A percentile compares a stretch with the other conserved stretches of the same genome.
Conservation (phyloP, 2,329 filamentous ascomycete genomes). For the Rhytidhysteron rufulum region DNA sequence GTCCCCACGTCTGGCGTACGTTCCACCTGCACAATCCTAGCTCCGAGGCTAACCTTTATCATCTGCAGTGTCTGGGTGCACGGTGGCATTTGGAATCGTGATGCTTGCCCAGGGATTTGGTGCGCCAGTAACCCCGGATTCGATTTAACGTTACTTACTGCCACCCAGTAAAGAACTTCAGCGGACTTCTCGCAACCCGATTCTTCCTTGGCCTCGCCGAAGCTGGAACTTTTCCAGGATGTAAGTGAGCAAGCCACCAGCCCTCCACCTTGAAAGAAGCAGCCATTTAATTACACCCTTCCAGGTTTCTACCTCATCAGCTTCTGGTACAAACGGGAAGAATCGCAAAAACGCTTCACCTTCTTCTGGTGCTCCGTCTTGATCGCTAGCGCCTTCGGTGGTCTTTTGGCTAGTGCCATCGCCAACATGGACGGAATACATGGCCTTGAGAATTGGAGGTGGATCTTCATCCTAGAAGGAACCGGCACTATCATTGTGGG, state of each 20-base stretch:
- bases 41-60: not conserved
- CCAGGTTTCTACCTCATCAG: slow-evolving; percentile 3
- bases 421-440: not conserved
- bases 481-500: slow-evolving; percentile 13
- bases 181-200: not conserved
- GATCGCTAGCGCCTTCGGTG: slow-evolving; percentile 6
- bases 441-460: slow-evolving; percentile 7
- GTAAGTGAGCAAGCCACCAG: not conserved
- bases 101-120: not conserved
- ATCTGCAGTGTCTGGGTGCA: not conserved
- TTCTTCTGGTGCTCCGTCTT: slow-evolving; percentile 3
- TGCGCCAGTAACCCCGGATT: not conserved
- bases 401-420: not conserved
- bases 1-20: not conserved
- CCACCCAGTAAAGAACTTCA: not conserved
- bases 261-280: not conserved
- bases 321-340: slow-evolving; percentile 5
- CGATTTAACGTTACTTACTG: not conserved
- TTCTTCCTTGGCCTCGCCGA: not conserved
- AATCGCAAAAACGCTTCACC: slow-evolving; percentile 2
- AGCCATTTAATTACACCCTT: not conserved
- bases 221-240: not conserved
- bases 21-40: not conserved
- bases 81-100: not conserved
- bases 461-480: slow-evolving; percentile 17